Evolutionary conservation across 768 basidiomycete species (phyloP).

Genomic region (Chiua virens): DNA sequence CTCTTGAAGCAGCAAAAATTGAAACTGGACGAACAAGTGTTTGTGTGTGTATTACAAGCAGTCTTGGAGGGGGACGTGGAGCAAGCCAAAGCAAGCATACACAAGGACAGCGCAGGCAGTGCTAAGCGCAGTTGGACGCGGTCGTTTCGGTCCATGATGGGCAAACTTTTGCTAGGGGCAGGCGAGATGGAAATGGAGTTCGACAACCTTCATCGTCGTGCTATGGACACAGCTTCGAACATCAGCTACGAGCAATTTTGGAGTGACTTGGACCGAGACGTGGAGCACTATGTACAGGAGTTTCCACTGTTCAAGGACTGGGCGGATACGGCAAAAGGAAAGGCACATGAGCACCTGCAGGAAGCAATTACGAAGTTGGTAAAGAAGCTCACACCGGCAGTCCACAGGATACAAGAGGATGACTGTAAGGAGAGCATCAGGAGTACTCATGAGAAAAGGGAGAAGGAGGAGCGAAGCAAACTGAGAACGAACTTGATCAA

Average conservation of each 20-base stretch:
- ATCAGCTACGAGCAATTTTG: conserved; percentile 19
- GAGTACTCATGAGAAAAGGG: not conserved
- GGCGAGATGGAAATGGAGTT: not conserved
- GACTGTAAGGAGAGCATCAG: not conserved
- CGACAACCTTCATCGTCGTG: conserved; percentile 2
- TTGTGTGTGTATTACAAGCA: not conserved
- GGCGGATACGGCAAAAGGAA: not conserved
- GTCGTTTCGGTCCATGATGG: no score
- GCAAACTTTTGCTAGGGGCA: not conserved
- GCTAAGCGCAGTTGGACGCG: no score
- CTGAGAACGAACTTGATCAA: conserved; percentile 20
- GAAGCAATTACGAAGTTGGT: not conserved
- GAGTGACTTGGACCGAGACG: not conserved
- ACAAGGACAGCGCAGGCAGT: not conserved
- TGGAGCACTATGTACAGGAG: not conserved
- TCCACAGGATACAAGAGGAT: conserved; percentile 10
- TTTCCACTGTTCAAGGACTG: not conserved
- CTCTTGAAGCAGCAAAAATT: not conserved
- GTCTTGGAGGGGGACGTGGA: conserved; percentile 7
- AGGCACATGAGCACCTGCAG: conserved; percentile 1
- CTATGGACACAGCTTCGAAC: not conserved
- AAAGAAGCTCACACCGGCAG: conserved; percentile 9
- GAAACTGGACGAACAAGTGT: not conserved
- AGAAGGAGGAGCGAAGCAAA: conserved; percentile 4
- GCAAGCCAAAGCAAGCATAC: not conserved